Evolutionary conservation across 345 rosid genomes (phyloP), one percentile per base, ranked within the genome.

Genomic region (Eucalyptus grandis): DNA sequence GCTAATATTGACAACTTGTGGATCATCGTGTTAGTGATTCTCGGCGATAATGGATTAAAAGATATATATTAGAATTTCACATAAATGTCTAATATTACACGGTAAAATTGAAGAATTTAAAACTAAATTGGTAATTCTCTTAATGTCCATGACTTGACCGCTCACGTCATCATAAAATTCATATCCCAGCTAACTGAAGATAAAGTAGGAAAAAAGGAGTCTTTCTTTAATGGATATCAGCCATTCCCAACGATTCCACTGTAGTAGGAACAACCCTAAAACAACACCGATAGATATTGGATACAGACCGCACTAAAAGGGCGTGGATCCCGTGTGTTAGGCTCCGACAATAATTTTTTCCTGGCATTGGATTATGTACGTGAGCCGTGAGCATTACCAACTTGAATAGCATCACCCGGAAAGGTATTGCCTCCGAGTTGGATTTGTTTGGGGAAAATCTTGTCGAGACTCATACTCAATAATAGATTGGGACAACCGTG

Each of bases 1-100:
- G 40, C 21, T n/a, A 65, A n/a, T 8, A 14, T 62, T 30, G 69
- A 62, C 34, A 62, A 62, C 16, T 14, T 30, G 31, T 13, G 8
- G 16, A 27, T 62, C 16, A 30, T 30, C 34, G 6, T 12, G 15
- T 27, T 14, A 27, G 69, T 14, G 8, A 30, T 2, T 62, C 7
- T 14, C 21, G 3, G 3, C 2, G 3, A 65, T 15, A 15, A 65
- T n/a, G 1, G 11, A 5, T 4, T 30, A 14, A 15, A n/a, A n/a
- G 16, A 3, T 14, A 30, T 65, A 65, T 8, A 14, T 65, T n/a
- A 14, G 3, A n/a, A n/a, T 65, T 65, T 3, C 5, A 16, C 4
- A 2, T 14, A 62, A 60, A 12, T 0, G 17, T 65, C 6, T n/a
- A 14, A 9, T 14, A 15, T 65, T n/a, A n/a, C 5, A n/a, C 14